These are phyloP conservation scores for Picea glauca DNA, from an alignment of 75 land plant genomes.

Conservation along the genomic window DNA sequence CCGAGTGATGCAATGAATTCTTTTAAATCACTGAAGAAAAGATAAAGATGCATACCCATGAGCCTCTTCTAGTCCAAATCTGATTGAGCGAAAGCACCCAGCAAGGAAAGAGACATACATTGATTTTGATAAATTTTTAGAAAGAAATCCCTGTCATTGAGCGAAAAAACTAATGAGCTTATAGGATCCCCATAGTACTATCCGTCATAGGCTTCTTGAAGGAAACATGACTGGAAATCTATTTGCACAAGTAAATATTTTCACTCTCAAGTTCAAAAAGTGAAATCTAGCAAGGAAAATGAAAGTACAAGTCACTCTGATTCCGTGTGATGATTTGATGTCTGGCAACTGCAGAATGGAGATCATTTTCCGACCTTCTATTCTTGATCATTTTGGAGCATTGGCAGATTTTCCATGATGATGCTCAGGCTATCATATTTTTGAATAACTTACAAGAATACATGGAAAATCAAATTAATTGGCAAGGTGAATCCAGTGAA, in stretches of 20 bases:
- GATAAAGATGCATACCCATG: constrained; percentile 67
- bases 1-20: background rate
- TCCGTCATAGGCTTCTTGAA: background rate
- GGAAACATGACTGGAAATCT: background rate
- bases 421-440: too few relatives aligned
- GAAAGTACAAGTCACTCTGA: too few relatives aligned
- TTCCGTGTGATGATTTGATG: too few relatives aligned
- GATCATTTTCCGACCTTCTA: too few relatives aligned
- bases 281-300: background rate
- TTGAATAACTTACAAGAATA: too few relatives aligned
- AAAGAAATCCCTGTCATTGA: constrained; percentile 56
- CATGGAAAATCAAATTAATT: too few relatives aligned
- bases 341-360: too few relatives aligned
- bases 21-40: background rate
- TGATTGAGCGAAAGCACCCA: constrained; percentile 95
- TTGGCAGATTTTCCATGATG: too few relatives aligned
- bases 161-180: background rate
- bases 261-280: background rate
- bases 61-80: constrained; percentile 92
- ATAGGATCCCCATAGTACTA: background rate
- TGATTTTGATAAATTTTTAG: constrained; percentile 50
- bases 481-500: too few relatives aligned
- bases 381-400: too few relatives aligned
- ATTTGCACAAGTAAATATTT: background rate
- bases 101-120: constrained; percentile 98